Evolutionary conservation across 495 filamentous ascomycete species (phyloP).

Genomic region (Penicillium maclennaniae): DNA sequence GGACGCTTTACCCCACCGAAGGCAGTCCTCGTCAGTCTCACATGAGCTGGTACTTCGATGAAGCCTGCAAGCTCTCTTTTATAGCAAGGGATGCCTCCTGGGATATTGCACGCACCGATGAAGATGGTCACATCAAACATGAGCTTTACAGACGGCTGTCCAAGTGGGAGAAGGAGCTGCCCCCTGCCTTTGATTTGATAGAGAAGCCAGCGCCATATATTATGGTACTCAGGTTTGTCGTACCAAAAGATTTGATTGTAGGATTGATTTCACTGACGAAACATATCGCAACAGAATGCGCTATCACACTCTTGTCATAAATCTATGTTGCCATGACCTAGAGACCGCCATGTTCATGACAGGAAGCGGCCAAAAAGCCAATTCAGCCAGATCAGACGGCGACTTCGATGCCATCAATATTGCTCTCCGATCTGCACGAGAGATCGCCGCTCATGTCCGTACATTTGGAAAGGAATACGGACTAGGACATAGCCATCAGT

Average conservation of each 20-base stretch:
- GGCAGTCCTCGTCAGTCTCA: conserved; percentile 12
- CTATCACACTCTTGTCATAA: conserved; percentile 29
- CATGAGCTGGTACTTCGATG: conserved; percentile 30
- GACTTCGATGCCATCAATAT: conserved; percentile 3
- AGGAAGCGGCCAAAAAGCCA: not conserved
- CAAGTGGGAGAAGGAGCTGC: conserved; percentile 21
- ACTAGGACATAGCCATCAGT: conserved; percentile 29
- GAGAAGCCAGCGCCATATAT: conserved; percentile 26
- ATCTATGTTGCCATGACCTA: conserved; percentile 23
- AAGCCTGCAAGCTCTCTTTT: conserved; percentile 28
- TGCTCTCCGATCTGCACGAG: conserved; percentile 21
- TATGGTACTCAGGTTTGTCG: conserved; percentile 25
- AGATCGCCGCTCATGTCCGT: conserved; percentile 20
- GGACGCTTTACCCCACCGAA: conserved; percentile 25
- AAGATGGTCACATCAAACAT: conserved; percentile 11
- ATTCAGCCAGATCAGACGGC: not conserved
- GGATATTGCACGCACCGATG: conserved; percentile 15
- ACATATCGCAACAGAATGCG: conserved; percentile 22
- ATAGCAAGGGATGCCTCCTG: conserved; percentile 23
- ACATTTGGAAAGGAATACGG: conserved; percentile 20
- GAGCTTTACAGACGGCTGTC: conserved; percentile 21
- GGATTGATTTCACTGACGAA: not conserved
- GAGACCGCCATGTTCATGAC: conserved; percentile 1
- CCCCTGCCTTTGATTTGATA: conserved; percentile 8
- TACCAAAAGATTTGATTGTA: not conserved